Conservation (phyloP, 1,284 basidiomycete genomes). For the Ustilago hordei region DNA sequence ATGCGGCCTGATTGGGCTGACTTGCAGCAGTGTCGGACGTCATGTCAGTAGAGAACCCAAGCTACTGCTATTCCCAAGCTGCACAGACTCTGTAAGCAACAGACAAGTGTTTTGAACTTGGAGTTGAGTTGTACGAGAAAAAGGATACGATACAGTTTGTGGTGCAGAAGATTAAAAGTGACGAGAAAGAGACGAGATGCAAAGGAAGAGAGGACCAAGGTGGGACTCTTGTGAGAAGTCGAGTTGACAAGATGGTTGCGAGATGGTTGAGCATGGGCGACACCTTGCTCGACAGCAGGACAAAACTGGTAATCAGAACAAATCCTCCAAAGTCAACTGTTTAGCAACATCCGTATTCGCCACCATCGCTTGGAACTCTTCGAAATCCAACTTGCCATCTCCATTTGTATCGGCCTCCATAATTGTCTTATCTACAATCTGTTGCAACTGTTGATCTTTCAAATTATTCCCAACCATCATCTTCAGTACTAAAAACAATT, state of each 20-base stretch:
- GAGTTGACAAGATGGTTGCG: background rate
- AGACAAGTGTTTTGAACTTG: background rate
- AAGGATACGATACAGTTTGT: slow-evolving; percentile 3
- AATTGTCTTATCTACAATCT: slow-evolving; percentile 99
- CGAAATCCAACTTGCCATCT: slow-evolving; percentile 95
- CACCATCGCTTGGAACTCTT: slow-evolving; percentile 96
- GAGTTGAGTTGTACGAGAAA: background rate
- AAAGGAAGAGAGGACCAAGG: too few relatives aligned
- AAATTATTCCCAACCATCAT: slow-evolving; percentile 99
- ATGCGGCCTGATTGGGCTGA: too few relatives aligned
- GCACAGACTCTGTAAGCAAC: too few relatives aligned
- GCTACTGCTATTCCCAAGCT: too few relatives aligned
- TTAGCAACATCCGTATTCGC: slow-evolving; percentile 98
- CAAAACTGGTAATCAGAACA: slow-evolving; percentile 21
- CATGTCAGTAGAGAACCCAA: too few relatives aligned
- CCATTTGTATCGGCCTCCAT: slow-evolving; percentile 99
- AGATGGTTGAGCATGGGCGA: too few relatives aligned
- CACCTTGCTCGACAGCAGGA: too few relatives aligned
- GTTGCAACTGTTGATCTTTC: slow-evolving; percentile 99
- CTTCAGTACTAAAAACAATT: slow-evolving; percentile 96
- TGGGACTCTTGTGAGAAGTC: too few relatives aligned
- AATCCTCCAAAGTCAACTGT: slow-evolving; percentile 94
- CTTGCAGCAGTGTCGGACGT: too few relatives aligned
- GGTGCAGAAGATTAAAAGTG: too few relatives aligned
- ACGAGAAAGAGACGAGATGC: background rate